phyloP scores from a whole-genome alignment of 1,139 yeast genomes.

The Diutina pseudorugosa region DNA sequence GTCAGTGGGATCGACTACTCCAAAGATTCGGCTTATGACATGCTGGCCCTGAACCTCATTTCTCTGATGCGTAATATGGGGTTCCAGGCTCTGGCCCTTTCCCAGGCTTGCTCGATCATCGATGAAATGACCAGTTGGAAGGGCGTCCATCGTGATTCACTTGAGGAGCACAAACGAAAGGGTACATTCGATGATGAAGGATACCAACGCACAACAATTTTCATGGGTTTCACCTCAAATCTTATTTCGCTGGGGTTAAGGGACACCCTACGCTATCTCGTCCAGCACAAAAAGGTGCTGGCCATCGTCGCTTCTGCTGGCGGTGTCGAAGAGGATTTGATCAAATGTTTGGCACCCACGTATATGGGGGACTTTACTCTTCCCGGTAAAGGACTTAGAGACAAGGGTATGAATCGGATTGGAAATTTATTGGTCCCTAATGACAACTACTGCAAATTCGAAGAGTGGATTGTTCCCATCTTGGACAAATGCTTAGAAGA shows the following conservation, averaged over 20 bases:
- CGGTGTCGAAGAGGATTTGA: constrained; percentile 94
- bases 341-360: constrained; percentile 93
- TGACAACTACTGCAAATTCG: constrained; percentile 93
- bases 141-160: constrained; percentile 56
- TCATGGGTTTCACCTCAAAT: constrained; percentile 95
- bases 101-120: constrained; percentile 82
- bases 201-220: constrained; percentile 76
- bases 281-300: constrained; percentile 86
- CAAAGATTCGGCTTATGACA: constrained; percentile 51
- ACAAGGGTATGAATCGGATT: constrained; percentile 93
- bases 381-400: constrained; percentile 73
- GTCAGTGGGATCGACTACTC: constrained; percentile 88
- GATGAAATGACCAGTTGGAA: constrained; percentile 88
- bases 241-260: constrained; percentile 89
- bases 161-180: constrained; percentile 57
- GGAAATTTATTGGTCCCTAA: constrained; percentile 95
- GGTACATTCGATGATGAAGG: constrained; percentile 77
- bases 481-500: constrained; percentile 80
- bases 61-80: constrained; percentile 89
- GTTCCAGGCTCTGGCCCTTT: constrained; percentile 86
- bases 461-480: constrained; percentile 96
- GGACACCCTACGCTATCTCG: constrained; percentile 79
- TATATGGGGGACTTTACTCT: constrained; percentile 83
- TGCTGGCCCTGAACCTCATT: constrained; percentile 69
- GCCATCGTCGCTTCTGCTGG: constrained; percentile 96